A percentile compares a stretch with the other conserved stretches of the same genome.
phyloP scores from a whole-genome alignment of 495 filamentous ascomycete species.

The Chaetomidium leptoderma region DNA sequence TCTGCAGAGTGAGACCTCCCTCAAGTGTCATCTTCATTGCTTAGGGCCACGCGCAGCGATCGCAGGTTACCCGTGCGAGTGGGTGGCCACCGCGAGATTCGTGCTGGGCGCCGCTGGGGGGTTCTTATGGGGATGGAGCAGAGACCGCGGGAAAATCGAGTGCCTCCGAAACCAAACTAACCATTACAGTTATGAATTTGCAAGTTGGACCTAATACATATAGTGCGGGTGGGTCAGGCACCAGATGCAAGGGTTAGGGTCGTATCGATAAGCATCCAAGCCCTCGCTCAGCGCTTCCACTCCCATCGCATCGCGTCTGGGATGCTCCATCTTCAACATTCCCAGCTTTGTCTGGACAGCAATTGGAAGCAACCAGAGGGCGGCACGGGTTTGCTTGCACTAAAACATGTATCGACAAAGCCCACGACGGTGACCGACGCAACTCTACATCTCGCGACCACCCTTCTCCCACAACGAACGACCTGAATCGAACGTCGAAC shows the following conservation, averaged over 20 bases:
- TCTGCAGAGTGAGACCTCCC: conserved; percentile 53
- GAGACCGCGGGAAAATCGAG: conserved; percentile 42
- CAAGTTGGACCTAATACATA: conserved; percentile 25
- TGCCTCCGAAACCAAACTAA: conserved; percentile 44
- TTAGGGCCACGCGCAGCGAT: conserved; percentile 43
- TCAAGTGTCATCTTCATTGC: conserved; percentile 50
- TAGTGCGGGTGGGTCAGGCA: not conserved
- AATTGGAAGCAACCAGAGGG: not conserved
- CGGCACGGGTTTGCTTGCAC: not conserved
- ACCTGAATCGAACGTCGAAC: not conserved
- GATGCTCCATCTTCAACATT: not conserved
- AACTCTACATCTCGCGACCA: no score
- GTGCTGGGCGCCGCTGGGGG: conserved; percentile 47
- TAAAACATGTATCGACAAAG: not conserved
- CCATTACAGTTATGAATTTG: conserved; percentile 44
- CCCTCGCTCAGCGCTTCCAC: no score
- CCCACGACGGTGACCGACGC: not conserved
- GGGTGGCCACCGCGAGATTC: conserved; percentile 50
- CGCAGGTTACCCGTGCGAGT: conserved; percentile 51
- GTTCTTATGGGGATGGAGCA: conserved; percentile 48
- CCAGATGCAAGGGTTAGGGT: conserved; percentile 4
- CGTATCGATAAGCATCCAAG: conserved; percentile 6
- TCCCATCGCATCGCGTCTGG: not conserved
- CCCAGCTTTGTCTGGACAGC: not conserved
- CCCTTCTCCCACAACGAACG: not conserved